Evolutionary conservation across 2,329 filamentous ascomycete species (phyloP).

Genomic region (Cyphellophora attinorum): DNA sequence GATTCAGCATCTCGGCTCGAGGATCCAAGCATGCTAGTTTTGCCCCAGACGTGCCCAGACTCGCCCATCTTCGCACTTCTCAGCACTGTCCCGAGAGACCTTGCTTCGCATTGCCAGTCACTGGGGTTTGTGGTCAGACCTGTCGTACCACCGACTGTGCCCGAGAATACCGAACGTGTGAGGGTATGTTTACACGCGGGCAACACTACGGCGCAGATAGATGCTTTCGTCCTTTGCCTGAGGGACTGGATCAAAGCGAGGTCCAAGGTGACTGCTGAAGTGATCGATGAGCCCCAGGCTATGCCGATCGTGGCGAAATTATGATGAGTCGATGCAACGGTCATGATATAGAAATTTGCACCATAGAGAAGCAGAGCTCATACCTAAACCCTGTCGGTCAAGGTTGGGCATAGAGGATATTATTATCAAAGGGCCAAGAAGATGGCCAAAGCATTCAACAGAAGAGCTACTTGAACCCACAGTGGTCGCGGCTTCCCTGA

Average conservation of each 20-base stretch:
- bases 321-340: too few relatives aligned
- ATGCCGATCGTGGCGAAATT: too few relatives aligned
- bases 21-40: slow-evolving; percentile 8
- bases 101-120: slow-evolving; percentile 52
- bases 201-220: slow-evolving; percentile 50
- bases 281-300: too few relatives aligned
- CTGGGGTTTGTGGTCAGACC: slow-evolving; percentile 52
- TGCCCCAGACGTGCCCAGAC: slow-evolving; percentile 27
- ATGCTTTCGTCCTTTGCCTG: slow-evolving; percentile 41
- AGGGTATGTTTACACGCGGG: slow-evolving; percentile 59
- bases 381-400: too few relatives aligned
- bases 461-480: too few relatives aligned
- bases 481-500: too few relatives aligned
- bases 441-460: too few relatives aligned
- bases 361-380: too few relatives aligned
- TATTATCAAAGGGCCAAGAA: too few relatives aligned
- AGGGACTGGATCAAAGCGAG: slow-evolving; percentile 35
- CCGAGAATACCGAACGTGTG: slow-evolving; percentile 52
- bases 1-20: slow-evolving; percentile 19
- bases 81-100: slow-evolving; percentile 45
- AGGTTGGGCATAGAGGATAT: too few relatives aligned
- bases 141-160: slow-evolving; percentile 61
- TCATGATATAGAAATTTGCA: too few relatives aligned
- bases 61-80: slow-evolving; percentile 59
- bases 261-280: too few relatives aligned